Base-by-base conservation (phyloP, 306 rosid genomes). In the Rosa multiflora region DNA sequence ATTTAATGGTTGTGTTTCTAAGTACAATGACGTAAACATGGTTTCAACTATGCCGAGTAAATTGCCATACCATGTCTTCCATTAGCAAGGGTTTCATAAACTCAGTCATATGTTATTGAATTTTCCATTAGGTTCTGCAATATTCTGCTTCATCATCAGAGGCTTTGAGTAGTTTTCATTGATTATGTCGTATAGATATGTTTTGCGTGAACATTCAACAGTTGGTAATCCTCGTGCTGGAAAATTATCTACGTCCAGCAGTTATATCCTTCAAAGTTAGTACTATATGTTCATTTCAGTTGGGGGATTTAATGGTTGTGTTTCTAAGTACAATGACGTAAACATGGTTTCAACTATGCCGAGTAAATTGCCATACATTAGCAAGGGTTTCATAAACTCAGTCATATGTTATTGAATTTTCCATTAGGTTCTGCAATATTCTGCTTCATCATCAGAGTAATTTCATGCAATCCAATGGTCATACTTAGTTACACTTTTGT, bases 111-210 rank as follows among this genome's bases (percentile, higher is more conserved):
- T 18, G 18, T 47, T 47, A 13, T 21, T 37, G 23, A 35, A 68
- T 67, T 39, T 39, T 78, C n/a, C 37, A 39, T 69, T 61, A 49
- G 44, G 55, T 39, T 72, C 39, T 62, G 43, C 29, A 59, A 15
- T 47, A 32, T 51, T 2, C 37, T 62, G 69, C 61, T 76, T 59
- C 13, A 10, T 39, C 42, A 9, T 37, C 12, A 59, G 40, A 55
- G 17, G n/a, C n/a, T 63, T 67, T 78, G 47, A 61, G 23, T 61
- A 64, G 18, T 61, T 70, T 82, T 67, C 15, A 15, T 48, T 56
- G 21, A 52, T 21, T 17, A 74, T 40, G 15, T 43, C 51, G 44
- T 39, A 35, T 52, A n/a, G 23, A 10, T 73, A 10, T 29, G 64
- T 9, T 52, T 61, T 43, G 69, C 4, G 26, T 23, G 56, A 29